Base-by-base conservation (phyloP, 1,284 basidiomycete genomes). In the Cronartium quercuum region DNA sequence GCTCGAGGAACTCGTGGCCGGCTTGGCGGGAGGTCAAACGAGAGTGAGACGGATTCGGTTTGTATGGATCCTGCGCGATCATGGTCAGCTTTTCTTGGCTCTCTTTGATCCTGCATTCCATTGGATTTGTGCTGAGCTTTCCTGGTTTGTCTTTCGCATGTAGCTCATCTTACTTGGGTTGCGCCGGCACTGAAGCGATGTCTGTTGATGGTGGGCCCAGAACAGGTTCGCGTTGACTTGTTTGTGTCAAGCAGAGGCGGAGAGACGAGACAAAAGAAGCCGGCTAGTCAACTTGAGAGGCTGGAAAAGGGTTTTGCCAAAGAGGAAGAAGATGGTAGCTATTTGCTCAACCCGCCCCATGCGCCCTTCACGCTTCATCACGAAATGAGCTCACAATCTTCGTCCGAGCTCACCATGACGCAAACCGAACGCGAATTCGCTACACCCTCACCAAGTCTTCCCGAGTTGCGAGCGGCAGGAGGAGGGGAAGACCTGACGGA, bases 121-220 rank as follows among this genome's bases (percentile, higher is more conserved):
- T 34, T 47, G 34, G 65, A 18, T 15, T 35, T n/a, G 18, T 66
- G 35, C 21, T 44, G 24, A 66, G 41, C 21, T 4, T 24, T 2
- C 13, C 35, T n/a, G 24, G 6, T 7, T 40, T 12, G 37, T 12
- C 9, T 66, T 66, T 41, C 29, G 37, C 4, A 38, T 62, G 18
- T 78, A 90, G 90, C 88, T n/a, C 90, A 93, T 80, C 84, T 92
- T 51, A 88, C 89, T 75, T 93, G 91, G 91, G 88, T 89, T 69
- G 90, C 91, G 0, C 84, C 87, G 2, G 84, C 88, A 62, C 81
- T 94, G 35, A 85, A 88, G 35, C 84, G 86, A 38, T 92, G 90
- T 81, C 86, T 87, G 79, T 84, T 86, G 63, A 85, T 90, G 82
- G 84, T 90, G 13, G 84, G 87, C 0, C 78, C 83, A 1, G 83